Evolutionary conservation across 2,329 filamentous ascomycete genomes (phyloP).

Genomic region (Stylonectria norvegica): DNA sequence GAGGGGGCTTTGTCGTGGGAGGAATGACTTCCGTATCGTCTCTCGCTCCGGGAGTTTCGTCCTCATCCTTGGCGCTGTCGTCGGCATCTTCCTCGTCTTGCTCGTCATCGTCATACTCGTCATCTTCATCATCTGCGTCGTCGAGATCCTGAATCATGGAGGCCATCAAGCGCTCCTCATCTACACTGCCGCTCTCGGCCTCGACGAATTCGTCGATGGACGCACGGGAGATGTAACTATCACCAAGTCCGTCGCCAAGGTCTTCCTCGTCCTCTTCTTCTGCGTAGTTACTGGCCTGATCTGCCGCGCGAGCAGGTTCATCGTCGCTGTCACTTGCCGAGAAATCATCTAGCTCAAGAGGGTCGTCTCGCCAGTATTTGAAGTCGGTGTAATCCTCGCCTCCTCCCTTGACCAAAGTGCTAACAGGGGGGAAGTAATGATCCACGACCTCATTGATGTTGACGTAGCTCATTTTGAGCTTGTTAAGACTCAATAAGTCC

Average conservation of each 20-base stretch:
- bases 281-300: conserved; percentile 42
- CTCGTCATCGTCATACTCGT: conserved; percentile 38
- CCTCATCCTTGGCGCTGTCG: conserved; percentile 37
- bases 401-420: conserved; percentile 79
- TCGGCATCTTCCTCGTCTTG: conserved; percentile 39
- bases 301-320: conserved; percentile 49
- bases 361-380: conserved; percentile 87
- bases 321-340: conserved; percentile 71
- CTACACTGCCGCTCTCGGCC: conserved; percentile 42
- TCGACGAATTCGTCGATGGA: conserved; percentile 38
- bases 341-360: conserved; percentile 83
- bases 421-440: conserved; percentile 94
- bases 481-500: conserved; percentile 85
- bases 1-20: too few relatives aligned
- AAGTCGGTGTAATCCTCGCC: conserved; percentile 97
- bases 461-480: conserved; percentile 94
- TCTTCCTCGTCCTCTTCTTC: conserved; percentile 44
- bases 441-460: conserved; percentile 97
- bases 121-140: conserved; percentile 38
- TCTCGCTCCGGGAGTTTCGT: conserved; percentile 29
- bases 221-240: conserved; percentile 29
- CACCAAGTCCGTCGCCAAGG: conserved; percentile 31
- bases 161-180: conserved; percentile 41
- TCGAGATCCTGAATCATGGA: conserved; percentile 40
- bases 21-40: conserved; percentile 19